phyloP scores from a whole-genome alignment of 768 basidiomycete species.

The Mycena capillaripes region DNA sequence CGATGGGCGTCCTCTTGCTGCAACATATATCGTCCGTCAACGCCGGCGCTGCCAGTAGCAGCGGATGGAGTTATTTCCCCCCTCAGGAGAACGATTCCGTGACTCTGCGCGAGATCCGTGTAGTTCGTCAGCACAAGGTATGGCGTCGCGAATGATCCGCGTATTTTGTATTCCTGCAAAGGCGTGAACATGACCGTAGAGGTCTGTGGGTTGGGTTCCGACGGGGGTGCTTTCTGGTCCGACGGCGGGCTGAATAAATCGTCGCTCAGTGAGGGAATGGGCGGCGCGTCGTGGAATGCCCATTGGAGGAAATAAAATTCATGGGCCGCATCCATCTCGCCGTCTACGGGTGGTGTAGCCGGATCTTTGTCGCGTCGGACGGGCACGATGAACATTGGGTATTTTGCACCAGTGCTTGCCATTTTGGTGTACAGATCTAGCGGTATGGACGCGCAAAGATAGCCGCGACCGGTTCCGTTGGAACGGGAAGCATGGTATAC shows the following conservation, averaged over 20 bases:
- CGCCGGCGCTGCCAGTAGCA: conserved; percentile 48
- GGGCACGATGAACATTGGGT: conserved; percentile 88
- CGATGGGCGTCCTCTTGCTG: conserved; percentile 88
- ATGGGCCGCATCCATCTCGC: conserved; percentile 62
- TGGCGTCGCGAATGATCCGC: conserved; percentile 88
- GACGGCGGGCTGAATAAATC: conserved; percentile 61
- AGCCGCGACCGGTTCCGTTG: conserved; percentile 85
- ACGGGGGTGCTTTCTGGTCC: conserved; percentile 38
- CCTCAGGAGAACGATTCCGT: conserved; percentile 87
- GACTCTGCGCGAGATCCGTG: conserved; percentile 86
- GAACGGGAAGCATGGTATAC: conserved; percentile 89
- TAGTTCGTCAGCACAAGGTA: conserved; percentile 93
- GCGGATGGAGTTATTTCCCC: conserved; percentile 90
- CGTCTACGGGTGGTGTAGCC: conserved; percentile 41
- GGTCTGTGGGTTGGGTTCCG: conserved; percentile 59
- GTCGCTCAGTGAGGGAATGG: conserved; percentile 60
- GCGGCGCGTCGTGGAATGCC: conserved; percentile 84
- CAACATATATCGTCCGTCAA: conserved; percentile 69
- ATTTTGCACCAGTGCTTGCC: conserved; percentile 70
- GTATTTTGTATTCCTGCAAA: conserved; percentile 92
- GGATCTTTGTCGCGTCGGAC: conserved; percentile 66
- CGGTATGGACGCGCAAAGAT: conserved; percentile 87
- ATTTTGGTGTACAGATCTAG: conserved; percentile 80
- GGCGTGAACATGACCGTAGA: conserved; percentile 94
- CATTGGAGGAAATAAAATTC: conserved; percentile 94